Evolutionary conservation across 371 early-diverging fungal genomes (phyloP).

Genomic region (Mucor piriformis): DNA sequence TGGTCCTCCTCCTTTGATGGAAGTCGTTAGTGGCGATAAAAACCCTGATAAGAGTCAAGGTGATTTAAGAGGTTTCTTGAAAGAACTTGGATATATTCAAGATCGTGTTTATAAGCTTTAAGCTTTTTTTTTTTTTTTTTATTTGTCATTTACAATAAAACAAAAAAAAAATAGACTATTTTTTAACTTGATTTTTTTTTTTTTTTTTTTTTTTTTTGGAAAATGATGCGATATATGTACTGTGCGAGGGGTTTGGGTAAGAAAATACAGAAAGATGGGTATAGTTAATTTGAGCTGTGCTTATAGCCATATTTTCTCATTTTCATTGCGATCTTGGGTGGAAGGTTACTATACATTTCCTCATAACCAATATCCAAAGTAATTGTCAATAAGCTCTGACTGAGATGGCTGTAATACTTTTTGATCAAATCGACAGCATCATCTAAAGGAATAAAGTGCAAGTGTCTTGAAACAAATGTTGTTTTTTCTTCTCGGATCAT

Average conservation of each 20-base stretch:
- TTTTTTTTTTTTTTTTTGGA: no score
- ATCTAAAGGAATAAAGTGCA: conserved; percentile 69
- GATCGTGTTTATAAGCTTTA: conserved; percentile 28
- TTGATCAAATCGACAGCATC: conserved; percentile 63
- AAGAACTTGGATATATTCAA: conserved; percentile 34
- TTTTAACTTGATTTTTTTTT: background rate
- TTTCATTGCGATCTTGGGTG: conserved; percentile 52
- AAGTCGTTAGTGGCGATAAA: conserved; percentile 82
- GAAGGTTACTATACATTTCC: conserved; percentile 24
- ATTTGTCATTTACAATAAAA: background rate
- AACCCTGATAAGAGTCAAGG: conserved; percentile 87
- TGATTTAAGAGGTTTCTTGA: conserved; percentile 75
- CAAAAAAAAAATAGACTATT: background rate
- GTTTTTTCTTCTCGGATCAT: conserved; percentile 41
- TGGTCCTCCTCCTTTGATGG: conserved; percentile 86
- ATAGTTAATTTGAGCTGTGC: background rate
- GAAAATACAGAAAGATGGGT: background rate
- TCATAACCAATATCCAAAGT: conserved; percentile 59
- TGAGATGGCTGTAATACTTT: conserved; percentile 60
- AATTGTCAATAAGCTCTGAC: conserved; percentile 65
- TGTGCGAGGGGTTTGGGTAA: no score
- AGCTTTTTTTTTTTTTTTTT: no score
- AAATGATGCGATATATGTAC: no score
- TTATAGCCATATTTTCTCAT: conserved; percentile 34
- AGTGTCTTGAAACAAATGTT: conserved; percentile 54